phyloP scores from a whole-genome alignment of 2,329 filamentous ascomycete species.

The Hymenoscyphus infarciens region DNA sequence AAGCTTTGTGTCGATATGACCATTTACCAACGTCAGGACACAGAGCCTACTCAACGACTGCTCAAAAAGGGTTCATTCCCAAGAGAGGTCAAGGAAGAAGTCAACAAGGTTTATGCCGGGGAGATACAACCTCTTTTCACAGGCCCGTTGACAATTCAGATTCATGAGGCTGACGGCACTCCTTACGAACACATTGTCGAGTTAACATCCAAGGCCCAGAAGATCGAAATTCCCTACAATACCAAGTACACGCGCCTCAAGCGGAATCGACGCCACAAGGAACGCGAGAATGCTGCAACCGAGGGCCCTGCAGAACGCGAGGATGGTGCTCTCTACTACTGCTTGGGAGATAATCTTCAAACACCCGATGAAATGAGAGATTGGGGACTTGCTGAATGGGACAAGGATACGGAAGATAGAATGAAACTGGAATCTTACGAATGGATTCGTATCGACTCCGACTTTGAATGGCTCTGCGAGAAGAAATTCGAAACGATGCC shows the following conservation, averaged over 20 bases:
- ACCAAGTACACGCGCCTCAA: slow-evolving; percentile 99
- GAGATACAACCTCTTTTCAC: slow-evolving; percentile 79
- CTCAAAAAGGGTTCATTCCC: slow-evolving; percentile 75
- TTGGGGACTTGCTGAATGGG: slow-evolving; percentile 88
- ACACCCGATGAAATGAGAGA: slow-evolving; percentile 74
- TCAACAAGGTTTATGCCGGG: slow-evolving; percentile 64
- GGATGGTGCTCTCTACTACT: slow-evolving; percentile 84
- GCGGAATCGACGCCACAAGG: slow-evolving; percentile 76
- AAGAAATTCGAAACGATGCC: slow-evolving; percentile 77
- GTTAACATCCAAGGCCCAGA: slow-evolving; percentile 80
- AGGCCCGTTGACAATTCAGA: slow-evolving; percentile 94
- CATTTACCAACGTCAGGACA: slow-evolving; percentile 68
- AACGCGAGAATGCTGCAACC: slow-evolving; percentile 64
- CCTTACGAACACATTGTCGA: slow-evolving; percentile 98
- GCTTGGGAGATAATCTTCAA: slow-evolving; percentile 85
- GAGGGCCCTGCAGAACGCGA: slow-evolving; percentile 63
- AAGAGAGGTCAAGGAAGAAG: slow-evolving; percentile 77
- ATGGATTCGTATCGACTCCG: slow-evolving; percentile 96
- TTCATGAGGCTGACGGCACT: slow-evolving; percentile 96
- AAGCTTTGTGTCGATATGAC: slow-evolving; percentile 90
- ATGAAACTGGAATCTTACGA: slow-evolving; percentile 98
- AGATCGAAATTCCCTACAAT: slow-evolving; percentile 95
- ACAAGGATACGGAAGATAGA: slow-evolving; percentile 77
- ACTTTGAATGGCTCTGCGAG: slow-evolving; percentile 95
- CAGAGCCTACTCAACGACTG: slow-evolving; percentile 44